Evolutionary conservation across 768 basidiomycete genomes (phyloP), one percentile per base, ranked within the genome.

Genomic region (Ramaria rubella): DNA sequence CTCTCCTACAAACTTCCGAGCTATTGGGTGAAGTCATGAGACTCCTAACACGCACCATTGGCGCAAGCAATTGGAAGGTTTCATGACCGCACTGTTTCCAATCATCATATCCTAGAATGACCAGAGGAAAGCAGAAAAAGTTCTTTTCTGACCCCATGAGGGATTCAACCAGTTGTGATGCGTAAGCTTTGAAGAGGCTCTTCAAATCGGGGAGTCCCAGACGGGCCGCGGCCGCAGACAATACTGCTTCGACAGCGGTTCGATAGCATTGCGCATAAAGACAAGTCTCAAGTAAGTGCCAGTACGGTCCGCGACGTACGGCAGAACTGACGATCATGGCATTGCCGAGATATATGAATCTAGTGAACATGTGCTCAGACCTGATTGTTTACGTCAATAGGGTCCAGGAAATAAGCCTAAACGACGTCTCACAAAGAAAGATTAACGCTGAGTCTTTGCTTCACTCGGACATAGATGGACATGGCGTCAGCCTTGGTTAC

Each of bases 201-300:
- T 82, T 76, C 15, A 86, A 72, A 3, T 72, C 71, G 7, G 68
- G 61, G 40, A 97, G 67, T 14, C 90, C 91, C 46, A 98, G 74
- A 7, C 86, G 75, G 49, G 73, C 66, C 0, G 89, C 80, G 21
- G 87, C 83, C 6, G 81, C 81, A 15, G 63, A 63, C 34, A 97
- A 72, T 36, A 87, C 74, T 7, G 76, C 73, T 57, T 77, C 69
- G 42, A 80, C 71, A 54, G 75, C 70, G 11, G 38, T 29, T 53
- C 64, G 57, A 71, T 62, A 69, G 40, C 60, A 59, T 17, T 63
- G 65, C 59, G 76, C 38, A 69, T 60, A 74, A 60, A 73, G 62
- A 68, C 80, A 80, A 5, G 81, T 79, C 67, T 94, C 92, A 58
- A 97, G 72, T 49, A 98, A 67, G 68, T 95, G 87, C 83, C 87